Evolutionary conservation across 192 early-diverging fungal genomes (phyloP).

Genomic region (Coemansia sp.): DNA sequence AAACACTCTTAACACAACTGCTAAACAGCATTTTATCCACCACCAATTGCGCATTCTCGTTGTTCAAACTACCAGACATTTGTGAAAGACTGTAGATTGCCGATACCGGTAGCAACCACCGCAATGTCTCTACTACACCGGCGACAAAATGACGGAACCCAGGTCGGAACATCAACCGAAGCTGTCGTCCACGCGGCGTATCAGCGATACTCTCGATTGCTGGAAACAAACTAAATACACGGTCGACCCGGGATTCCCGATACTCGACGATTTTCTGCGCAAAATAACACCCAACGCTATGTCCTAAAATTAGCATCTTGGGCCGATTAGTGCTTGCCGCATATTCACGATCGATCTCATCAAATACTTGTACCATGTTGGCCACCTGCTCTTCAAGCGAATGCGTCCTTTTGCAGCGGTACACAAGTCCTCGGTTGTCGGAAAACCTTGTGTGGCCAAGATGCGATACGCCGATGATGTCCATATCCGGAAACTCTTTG

Average conservation of each 20-base stretch:
- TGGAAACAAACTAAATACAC: constrained; percentile 74
- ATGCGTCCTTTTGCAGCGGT: constrained; percentile 14
- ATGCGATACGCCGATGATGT: constrained; percentile 62
- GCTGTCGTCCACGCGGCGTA: constrained; percentile 71
- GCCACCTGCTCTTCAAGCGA: constrained; percentile 33
- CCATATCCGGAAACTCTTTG: constrained; percentile 51
- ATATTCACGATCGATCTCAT: constrained; percentile 30
- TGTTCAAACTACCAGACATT: constrained; percentile 25
- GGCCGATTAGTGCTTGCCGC: not conserved
- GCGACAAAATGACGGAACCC: constrained; percentile 29
- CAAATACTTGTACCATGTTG: constrained; percentile 44
- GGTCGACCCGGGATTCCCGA: constrained; percentile 63
- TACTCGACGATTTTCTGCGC: constrained; percentile 58
- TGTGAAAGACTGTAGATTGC: constrained; percentile 19
- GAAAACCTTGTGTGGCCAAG: constrained; percentile 45
- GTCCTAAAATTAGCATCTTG: constrained; percentile 23
- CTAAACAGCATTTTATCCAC: constrained; percentile 67
- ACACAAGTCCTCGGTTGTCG: constrained; percentile 33
- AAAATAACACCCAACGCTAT: constrained; percentile 49
- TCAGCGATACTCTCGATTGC: constrained; percentile 73
- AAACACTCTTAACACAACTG: constrained; percentile 60
- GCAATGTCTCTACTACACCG: constrained; percentile 38
- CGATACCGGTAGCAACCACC: constrained; percentile 31
- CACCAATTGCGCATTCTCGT: constrained; percentile 59
- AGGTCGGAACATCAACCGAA: constrained; percentile 46